Evolutionary conservation across 768 basidiomycete genomes (phyloP).

Genomic region (Macrolepiota dolichaula): DNA sequence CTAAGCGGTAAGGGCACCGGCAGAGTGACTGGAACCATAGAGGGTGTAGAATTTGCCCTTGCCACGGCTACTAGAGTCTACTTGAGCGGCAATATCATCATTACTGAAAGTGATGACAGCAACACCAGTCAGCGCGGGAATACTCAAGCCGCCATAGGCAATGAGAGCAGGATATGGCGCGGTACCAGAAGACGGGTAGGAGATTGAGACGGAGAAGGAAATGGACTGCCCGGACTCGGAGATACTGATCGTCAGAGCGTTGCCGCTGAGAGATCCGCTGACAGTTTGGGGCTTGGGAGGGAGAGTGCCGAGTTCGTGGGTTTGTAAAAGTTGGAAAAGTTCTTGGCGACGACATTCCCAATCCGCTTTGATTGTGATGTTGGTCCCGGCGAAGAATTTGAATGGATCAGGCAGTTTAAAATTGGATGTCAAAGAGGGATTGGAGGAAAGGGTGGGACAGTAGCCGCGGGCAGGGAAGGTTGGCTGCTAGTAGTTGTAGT

Average conservation of each 20-base stretch:
- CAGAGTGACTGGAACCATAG: conserved; percentile 43
- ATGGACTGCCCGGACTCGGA: conserved; percentile 43
- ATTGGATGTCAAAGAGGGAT: conserved; percentile 28
- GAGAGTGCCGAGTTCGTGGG: conserved; percentile 47
- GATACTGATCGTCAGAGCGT: conserved; percentile 40
- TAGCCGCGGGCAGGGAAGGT: not conserved
- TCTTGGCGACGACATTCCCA: conserved; percentile 51
- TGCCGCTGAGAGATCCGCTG: conserved; percentile 35
- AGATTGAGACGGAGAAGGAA: conserved; percentile 44
- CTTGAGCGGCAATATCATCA: conserved; percentile 49
- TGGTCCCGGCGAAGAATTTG: conserved; percentile 37
- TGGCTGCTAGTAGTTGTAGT: not conserved
- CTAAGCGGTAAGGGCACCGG: conserved; percentile 57
- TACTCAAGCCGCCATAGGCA: conserved; percentile 41
- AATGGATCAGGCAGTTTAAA: conserved; percentile 35
- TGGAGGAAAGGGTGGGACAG: conserved; percentile 24
- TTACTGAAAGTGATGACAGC: conserved; percentile 52
- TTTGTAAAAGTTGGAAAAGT: conserved; percentile 43
- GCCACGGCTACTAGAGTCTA: conserved; percentile 40
- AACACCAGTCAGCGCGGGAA: conserved; percentile 32
- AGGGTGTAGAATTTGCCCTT: conserved; percentile 56
- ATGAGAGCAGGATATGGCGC: conserved; percentile 53
- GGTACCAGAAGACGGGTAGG: conserved; percentile 36
- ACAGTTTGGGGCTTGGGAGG: conserved; percentile 39
- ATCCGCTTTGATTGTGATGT: conserved; percentile 36